Evolutionary conservation across 1,284 basidiomycete genomes (phyloP).

Genomic region (Moesziomyces sp.): DNA sequence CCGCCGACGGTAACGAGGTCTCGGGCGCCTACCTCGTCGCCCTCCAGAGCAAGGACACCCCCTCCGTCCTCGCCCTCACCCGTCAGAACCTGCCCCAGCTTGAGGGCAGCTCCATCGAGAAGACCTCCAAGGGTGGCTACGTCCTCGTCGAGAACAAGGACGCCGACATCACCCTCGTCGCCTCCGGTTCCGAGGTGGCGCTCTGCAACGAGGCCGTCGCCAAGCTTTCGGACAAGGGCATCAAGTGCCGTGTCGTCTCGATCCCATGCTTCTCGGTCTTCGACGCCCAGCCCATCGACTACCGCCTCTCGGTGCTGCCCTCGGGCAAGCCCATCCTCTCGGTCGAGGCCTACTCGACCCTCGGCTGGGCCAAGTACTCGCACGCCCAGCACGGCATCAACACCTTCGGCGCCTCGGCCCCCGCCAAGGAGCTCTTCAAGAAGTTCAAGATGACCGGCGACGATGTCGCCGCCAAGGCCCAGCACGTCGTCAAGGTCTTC

Average conservation of each 20-base stretch:
- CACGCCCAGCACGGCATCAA: slow-evolving; percentile 64
- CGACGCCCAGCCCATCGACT: slow-evolving; percentile 82
- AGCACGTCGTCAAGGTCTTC: slow-evolving; percentile 89
- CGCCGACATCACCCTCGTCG: slow-evolving; percentile 84
- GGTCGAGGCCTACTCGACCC: slow-evolving; percentile 78
- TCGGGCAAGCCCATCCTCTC: slow-evolving; percentile 89
- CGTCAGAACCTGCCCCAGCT: slow-evolving; percentile 94
- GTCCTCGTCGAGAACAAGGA: slow-evolving; percentile 82
- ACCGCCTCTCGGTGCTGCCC: slow-evolving; percentile 84
- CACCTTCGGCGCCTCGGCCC: slow-evolving; percentile 80
- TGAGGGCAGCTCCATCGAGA: slow-evolving; percentile 85
- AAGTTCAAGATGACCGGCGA: slow-evolving; percentile 65
- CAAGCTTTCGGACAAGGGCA: slow-evolving; percentile 74
- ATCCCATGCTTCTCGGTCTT: slow-evolving; percentile 91
- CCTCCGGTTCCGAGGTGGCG: slow-evolving; percentile 86
- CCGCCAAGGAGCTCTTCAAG: slow-evolving; percentile 85
- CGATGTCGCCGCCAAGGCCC: slow-evolving; percentile 81
- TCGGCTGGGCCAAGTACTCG: slow-evolving; percentile 66
- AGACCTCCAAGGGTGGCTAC: slow-evolving; percentile 86
- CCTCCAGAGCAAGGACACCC: slow-evolving; percentile 78
- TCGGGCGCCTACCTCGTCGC: slow-evolving; percentile 88
- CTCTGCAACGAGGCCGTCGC: slow-evolving; percentile 86
- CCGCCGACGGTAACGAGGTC: slow-evolving; percentile 93
- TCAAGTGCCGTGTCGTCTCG: slow-evolving; percentile 85
- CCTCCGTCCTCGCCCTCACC: slow-evolving; percentile 83